phyloP scores from a whole-genome alignment of 306 rosid species.

The Canavalia gladiata region DNA sequence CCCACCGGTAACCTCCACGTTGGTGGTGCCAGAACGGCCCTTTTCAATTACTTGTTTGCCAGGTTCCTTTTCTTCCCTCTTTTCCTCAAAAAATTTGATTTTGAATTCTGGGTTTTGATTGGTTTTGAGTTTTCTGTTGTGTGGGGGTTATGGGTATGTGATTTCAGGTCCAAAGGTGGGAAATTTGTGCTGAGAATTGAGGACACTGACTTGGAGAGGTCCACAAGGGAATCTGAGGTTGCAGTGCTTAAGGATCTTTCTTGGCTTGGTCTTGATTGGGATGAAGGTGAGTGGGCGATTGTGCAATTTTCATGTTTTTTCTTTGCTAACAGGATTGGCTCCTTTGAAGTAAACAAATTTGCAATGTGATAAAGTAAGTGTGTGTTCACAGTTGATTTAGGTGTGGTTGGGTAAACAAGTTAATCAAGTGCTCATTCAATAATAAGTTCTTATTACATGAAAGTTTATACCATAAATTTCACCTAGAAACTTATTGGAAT shows the following conservation, averaged over 20 bases:
- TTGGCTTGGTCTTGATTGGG: conserved; percentile 98
- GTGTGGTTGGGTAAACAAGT: too few species aligned
- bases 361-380: conserved; percentile 6
- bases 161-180: conserved; percentile 88
- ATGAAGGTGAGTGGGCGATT: conserved; percentile 68
- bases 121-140: not conserved
- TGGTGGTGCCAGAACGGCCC: conserved; percentile 98
- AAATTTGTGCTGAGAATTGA: conserved; percentile 90
- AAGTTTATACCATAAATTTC: too few species aligned
- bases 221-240: conserved; percentile 88
- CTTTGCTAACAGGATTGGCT: not conserved
- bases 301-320: not conserved
- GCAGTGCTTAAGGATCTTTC: conserved; percentile 86
- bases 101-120: not conserved
- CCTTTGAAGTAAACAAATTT: too few species aligned
- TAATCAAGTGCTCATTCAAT: too few species aligned
- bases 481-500: too few species aligned
- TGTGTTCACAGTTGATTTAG: not conserved
- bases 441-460: too few species aligned
- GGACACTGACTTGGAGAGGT: conserved; percentile 99
- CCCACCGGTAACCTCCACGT: conserved; percentile 98
- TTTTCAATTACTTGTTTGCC: conserved; percentile 80
- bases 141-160: conserved; percentile 1
- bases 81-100: not conserved
- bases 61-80: conserved; percentile 48